Conservation (phyloP, 2,329 filamentous ascomycete genomes). For the Tolypocladium capitatum region DNA sequence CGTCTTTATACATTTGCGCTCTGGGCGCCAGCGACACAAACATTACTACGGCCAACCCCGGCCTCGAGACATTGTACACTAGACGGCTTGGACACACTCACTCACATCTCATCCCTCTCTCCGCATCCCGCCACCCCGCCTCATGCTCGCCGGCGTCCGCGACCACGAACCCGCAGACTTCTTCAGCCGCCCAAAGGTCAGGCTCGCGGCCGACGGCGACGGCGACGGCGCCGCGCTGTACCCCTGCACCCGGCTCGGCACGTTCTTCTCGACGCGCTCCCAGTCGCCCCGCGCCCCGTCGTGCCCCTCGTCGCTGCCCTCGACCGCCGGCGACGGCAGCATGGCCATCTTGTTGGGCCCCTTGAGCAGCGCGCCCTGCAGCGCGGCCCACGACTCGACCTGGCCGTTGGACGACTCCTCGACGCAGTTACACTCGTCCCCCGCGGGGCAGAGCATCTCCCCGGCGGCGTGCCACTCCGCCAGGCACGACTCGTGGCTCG, state of each 20-base stretch:
- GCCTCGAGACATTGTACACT: neutral
- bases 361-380: conserved; percentile 24
- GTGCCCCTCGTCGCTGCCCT: conserved; percentile 15
- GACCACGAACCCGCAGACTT: conserved; percentile 34
- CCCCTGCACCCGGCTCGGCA: conserved; percentile 10
- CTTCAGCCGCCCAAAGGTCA: conserved; percentile 38
- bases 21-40: neutral
- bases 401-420: conserved; percentile 42
- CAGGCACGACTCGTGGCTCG: conserved; percentile 44
- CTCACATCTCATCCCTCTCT: conserved; percentile 5
- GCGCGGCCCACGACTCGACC: conserved; percentile 47
- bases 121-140: conserved; percentile 19
- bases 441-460: conserved; percentile 45
- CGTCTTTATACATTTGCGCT: neutral
- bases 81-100: neutral
- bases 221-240: conserved; percentile 11
- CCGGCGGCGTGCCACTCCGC: conserved; percentile 45
- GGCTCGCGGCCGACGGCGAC: conserved; percentile 22
- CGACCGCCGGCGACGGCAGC: conserved; percentile 16
- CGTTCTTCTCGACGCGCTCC: conserved; percentile 13
- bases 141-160: conserved; percentile 25
- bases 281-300: conserved; percentile 12
- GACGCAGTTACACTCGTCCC: conserved; percentile 51
- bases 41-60: neutral
- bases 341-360: conserved; percentile 9